Percentiles rank a stretch among this genome's conserved stretches.
Conservation (phyloP, 2,329 filamentous ascomycete species). For the Calonectria crousiana region DNA sequence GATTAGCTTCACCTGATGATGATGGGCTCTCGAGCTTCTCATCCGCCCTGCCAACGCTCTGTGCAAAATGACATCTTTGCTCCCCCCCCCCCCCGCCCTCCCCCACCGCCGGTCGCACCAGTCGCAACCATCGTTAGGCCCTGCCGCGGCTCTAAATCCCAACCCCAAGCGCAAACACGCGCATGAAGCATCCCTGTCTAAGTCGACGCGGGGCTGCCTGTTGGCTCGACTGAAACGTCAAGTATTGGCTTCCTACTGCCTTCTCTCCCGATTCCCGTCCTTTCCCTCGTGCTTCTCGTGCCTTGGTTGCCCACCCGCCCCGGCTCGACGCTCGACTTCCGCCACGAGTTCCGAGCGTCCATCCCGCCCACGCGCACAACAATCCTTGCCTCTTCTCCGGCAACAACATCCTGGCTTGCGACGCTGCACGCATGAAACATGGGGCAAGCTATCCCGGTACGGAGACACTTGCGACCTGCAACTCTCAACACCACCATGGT, state of each 20-base stretch:
- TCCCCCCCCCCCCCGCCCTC: too few species aligned
- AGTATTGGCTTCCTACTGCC: slow-evolving; percentile 10
- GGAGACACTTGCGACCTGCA: slow-evolving; percentile 40
- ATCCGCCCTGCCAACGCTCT: slow-evolving; percentile 10
- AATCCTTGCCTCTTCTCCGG: slow-evolving; percentile 24
- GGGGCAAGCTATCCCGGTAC: slow-evolving; percentile 37
- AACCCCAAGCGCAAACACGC: slow-evolving; percentile 37
- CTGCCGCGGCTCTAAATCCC: slow-evolving; percentile 17
- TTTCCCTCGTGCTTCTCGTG: not conserved
- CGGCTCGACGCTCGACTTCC: slow-evolving; percentile 13
- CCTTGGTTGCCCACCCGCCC: not conserved
- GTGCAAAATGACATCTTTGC: not conserved
- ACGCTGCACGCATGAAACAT: slow-evolving; percentile 38
- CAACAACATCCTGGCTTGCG: slow-evolving; percentile 31
- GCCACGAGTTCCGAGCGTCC: slow-evolving; percentile 19
- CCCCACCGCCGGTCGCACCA: not conserved
- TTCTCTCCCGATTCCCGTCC: slow-evolving; percentile 1
- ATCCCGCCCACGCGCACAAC: slow-evolving; percentile 1
- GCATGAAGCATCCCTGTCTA: slow-evolving; percentile 38
- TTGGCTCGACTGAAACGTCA: slow-evolving; percentile 36
- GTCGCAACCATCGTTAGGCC: slow-evolving; percentile 11
- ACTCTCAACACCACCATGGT: slow-evolving; percentile 31
- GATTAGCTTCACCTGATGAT: slow-evolving; percentile 22
- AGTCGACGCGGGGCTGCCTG: slow-evolving; percentile 24
- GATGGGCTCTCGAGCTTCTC: slow-evolving; percentile 13